These are phyloP conservation scores for Peniophora sp. DNA, from an alignment of 1,284 basidiomycete species.

Conservation along the genomic window DNA sequence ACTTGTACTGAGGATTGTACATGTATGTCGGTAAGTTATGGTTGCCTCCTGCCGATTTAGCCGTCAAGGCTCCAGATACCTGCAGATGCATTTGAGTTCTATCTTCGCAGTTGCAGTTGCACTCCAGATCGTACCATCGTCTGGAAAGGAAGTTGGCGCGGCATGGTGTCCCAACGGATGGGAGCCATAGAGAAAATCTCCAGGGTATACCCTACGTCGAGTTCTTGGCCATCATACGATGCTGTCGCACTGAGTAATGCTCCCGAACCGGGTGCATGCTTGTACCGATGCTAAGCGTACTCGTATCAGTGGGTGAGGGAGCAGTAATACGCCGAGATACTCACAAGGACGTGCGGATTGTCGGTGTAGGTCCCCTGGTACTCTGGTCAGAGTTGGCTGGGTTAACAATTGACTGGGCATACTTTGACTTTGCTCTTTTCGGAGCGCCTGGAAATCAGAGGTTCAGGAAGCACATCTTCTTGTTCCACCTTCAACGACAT, in stretches of 20 bases:
- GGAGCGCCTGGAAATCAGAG: too few relatives aligned
- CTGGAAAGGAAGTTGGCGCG: constrained; percentile 31
- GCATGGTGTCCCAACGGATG: constrained; percentile 43
- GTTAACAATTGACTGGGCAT: too few relatives aligned
- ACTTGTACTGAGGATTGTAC: constrained; percentile 83
- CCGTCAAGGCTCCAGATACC: constrained; percentile 59
- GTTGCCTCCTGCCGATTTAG: constrained; percentile 79
- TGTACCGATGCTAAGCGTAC: constrained; percentile 13
- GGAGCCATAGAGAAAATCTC: constrained; percentile 42
- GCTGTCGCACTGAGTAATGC: constrained; percentile 47
- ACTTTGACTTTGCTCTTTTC: too few relatives aligned
- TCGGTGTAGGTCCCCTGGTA: constrained; percentile 70
- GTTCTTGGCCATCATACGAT: constrained; percentile 56
- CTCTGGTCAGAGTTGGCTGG: too few relatives aligned
- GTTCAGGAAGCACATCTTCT: constrained; percentile 14
- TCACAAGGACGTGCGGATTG: constrained; percentile 67
- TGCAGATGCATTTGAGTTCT: constrained; percentile 19
- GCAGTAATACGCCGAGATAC: constrained; percentile 9
- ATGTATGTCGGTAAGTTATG: constrained; percentile 75
- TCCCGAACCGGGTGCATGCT: constrained; percentile 17
- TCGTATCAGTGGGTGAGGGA: too few relatives aligned
- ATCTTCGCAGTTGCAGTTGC: neutral
- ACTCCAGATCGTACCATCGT: constrained; percentile 27
- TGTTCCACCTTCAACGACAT: constrained; percentile 65
- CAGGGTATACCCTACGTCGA: constrained; percentile 58